Evolutionary conservation across 2,329 filamentous ascomycete species (phyloP), one percentile per base, ranked within the genome.

Genomic region (Dactylellina haptotyla): DNA sequence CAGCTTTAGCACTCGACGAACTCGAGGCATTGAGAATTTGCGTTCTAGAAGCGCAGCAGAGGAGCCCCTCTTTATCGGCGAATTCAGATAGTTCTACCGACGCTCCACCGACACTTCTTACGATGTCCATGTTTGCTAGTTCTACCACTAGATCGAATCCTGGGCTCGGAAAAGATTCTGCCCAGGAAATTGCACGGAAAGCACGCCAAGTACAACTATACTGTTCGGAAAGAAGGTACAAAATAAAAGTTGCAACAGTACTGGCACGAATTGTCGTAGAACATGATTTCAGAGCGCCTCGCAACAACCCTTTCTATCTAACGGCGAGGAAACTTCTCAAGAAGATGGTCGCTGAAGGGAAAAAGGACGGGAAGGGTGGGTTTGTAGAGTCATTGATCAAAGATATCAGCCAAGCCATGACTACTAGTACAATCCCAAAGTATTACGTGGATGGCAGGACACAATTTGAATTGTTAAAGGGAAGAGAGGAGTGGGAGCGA

Each of bases 1-100:
- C 90, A 78, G 87, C 89, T 78, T 87, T 89, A 56, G 85, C 87
- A 46, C 87, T 97, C 76, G 92, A 95, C 80, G 89, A 97, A 80
- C 84, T 95, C 45, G 87, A 89, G 10, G 93, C 94, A 25, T 84
- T 99, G 78, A 87, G 95, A 71, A 84, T 96, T 45, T 89, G 89
- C 1, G 83, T 96, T 4, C 82, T 95, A 48, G 95, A 98, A 84
- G 91, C 90, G 84, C 94, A 98, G 81, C 87, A 86, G 75, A 87
- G 92, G 34, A 84, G 92, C n/a, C 84, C 87, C n/a, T 84, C 85
- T 48, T 62, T 37, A 77, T 80, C 30, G 71, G 77, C 28, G 80
- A 82, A 54, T 82, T 81, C 75, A 78, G 82, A 39, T 87, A 84
- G 85, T 79, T 83, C 72, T 80, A 82, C 39, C 78, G 82, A 37